Conservation (phyloP, 2,329 filamentous ascomycete species). For the Amesomyces nigricolor region DNA sequence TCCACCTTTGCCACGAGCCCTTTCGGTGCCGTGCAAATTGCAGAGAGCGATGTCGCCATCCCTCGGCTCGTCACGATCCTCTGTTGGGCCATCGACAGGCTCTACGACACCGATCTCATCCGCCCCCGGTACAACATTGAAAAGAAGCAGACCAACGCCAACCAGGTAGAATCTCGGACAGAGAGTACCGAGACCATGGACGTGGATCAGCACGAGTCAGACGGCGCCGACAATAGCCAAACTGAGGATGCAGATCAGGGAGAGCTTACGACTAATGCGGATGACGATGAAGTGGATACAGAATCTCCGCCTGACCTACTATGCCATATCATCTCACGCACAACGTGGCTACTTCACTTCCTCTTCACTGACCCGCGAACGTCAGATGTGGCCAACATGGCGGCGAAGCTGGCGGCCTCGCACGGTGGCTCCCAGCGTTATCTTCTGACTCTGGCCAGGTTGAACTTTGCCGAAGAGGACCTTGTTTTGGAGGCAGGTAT, state of each 20-base stretch:
- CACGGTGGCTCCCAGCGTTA: conserved; percentile 76
- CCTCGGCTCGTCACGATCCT: conserved; percentile 67
- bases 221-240: neutral
- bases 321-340: conserved; percentile 44
- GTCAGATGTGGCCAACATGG: conserved; percentile 51
- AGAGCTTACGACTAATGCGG: neutral
- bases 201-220: neutral
- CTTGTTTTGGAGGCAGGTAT: conserved; percentile 71
- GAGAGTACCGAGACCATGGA: conserved; percentile 4
- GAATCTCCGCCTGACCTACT: conserved; percentile 29
- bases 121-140: neutral
- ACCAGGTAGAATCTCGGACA: neutral
- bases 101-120: conserved; percentile 55
- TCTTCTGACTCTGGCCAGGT: conserved; percentile 68
- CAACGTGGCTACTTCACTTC: conserved; percentile 46
- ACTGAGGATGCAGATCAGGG: neutral
- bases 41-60: conserved; percentile 61
- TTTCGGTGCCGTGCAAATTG: conserved; percentile 61
- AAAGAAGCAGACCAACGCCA: neutral
- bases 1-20: conserved; percentile 56
- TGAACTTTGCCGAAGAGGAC: conserved; percentile 80
- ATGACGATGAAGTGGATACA: conserved; percentile 14
- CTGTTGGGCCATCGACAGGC: conserved; percentile 60
- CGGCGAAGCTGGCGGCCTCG: conserved; percentile 63
- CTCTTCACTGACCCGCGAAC: conserved; percentile 46